Conservation (phyloP, 2,329 filamentous ascomycete genomes). For the Cladosporium colombiae region DNA sequence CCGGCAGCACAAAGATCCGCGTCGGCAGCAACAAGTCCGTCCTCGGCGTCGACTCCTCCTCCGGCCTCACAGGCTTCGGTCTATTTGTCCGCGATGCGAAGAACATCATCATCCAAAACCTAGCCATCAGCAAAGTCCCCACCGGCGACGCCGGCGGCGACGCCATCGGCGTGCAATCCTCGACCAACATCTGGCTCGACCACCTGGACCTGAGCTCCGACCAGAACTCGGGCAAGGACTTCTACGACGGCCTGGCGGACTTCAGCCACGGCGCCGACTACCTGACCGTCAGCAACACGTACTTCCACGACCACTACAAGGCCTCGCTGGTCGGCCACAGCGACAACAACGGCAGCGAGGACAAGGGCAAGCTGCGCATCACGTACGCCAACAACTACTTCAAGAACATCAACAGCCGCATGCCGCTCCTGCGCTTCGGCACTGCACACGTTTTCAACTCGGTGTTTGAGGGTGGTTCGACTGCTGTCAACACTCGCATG, state of each 20-base stretch:
- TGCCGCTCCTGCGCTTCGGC: constrained; percentile 65
- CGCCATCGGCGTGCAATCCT: constrained; percentile 52
- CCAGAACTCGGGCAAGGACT: constrained; percentile 63
- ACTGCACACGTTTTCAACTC: constrained; percentile 64
- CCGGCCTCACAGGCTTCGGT: constrained; percentile 47
- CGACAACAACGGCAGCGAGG: constrained; percentile 59
- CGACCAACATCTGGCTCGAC: constrained; percentile 63
- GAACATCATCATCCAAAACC: constrained; percentile 61
- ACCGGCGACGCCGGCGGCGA: constrained; percentile 50
- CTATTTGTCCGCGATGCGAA: constrained; percentile 51
- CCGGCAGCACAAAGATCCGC: constrained; percentile 47
- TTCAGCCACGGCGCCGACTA: constrained; percentile 65
- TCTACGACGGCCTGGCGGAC: constrained; percentile 68
- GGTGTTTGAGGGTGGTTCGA: constrained; percentile 44
- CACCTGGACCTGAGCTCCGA: constrained; percentile 66
- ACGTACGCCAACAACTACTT: constrained; percentile 70
- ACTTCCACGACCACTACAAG: constrained; percentile 63
- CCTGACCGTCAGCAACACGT: constrained; percentile 53
- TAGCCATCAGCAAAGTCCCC: constrained; percentile 54
- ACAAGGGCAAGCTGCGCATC: constrained; percentile 62
- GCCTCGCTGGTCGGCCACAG: constrained; percentile 62
- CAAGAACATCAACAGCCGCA: constrained; percentile 64
- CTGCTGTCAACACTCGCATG: constrained; percentile 45
- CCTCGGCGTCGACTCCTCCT: constrained; percentile 49
- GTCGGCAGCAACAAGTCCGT: constrained; percentile 54